These are phyloP conservation scores for Dendrostoma leiphaemia DNA, from an alignment of 2,329 filamentous ascomycete genomes.

Conservation along the genomic window DNA sequence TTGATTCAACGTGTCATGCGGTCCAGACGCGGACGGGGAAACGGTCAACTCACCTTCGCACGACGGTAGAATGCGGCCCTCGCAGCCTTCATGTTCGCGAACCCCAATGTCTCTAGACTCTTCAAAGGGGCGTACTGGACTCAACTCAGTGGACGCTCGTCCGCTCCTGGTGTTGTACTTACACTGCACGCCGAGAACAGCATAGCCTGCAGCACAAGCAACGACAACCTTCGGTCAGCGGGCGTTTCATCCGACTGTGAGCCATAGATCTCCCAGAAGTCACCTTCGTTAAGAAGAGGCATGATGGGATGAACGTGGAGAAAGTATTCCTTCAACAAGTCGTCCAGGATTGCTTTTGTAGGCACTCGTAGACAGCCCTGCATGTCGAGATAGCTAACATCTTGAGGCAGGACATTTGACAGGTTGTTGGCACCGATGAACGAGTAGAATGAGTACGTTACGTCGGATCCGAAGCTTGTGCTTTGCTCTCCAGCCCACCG, in stretches of 20 bases:
- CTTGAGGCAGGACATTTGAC: conserved; percentile 39
- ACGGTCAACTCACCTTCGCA: conserved; percentile 32
- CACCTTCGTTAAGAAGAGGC: conserved; percentile 43
- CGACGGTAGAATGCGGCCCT: conserved; percentile 43
- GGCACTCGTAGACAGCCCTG: conserved; percentile 47
- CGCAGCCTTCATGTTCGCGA: conserved; percentile 39
- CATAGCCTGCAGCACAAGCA: conserved; percentile 46
- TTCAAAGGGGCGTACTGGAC: conserved; percentile 36
- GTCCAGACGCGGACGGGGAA: neutral
- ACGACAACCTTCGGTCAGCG: conserved; percentile 32
- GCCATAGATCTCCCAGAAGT: conserved; percentile 46
- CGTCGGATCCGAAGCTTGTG: conserved; percentile 27
- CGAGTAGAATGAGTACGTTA: conserved; percentile 43
- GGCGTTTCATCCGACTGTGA: conserved; percentile 21
- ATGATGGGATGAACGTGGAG: conserved; percentile 45
- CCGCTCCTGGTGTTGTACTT: conserved; percentile 13
- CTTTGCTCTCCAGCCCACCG: conserved; percentile 28
- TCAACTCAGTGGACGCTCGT: neutral
- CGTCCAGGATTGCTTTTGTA: conserved; percentile 37
- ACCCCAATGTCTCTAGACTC: conserved; percentile 40
- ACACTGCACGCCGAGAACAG: conserved; percentile 43
- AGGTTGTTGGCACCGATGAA: conserved; percentile 39
- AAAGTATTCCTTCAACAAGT: conserved; percentile 48
- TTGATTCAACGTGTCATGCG: too few species aligned
- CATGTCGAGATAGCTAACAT: conserved; percentile 44